phyloP scores from a whole-genome alignment of 1,284 basidiomycete genomes.

The Schizophyllum amplum region DNA sequence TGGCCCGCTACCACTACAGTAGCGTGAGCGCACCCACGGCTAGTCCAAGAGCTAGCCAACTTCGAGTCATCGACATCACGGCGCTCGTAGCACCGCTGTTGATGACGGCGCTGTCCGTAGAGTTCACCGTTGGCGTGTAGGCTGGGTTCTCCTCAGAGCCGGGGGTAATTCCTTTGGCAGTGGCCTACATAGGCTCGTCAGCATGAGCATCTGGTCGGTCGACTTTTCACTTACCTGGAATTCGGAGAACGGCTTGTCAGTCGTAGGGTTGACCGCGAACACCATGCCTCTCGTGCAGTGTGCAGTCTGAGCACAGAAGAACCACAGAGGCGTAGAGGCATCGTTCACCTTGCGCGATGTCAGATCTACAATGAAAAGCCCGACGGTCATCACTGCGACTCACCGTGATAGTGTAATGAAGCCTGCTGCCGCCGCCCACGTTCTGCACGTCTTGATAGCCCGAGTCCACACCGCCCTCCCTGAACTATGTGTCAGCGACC shows the following conservation, averaged over 20 bases:
- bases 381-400: background rate
- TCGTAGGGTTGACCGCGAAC: constrained; percentile 41
- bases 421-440: constrained; percentile 26
- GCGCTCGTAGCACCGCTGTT: background rate
- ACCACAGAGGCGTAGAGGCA: constrained; percentile 35
- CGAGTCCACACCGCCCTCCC: constrained; percentile 33
- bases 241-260: constrained; percentile 32
- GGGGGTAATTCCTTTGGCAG: background rate
- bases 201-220: too few relatives aligned
- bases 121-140: background rate
- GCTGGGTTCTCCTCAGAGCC: background rate
- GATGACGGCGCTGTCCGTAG: background rate
- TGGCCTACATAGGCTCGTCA: background rate
- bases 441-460: constrained; percentile 30
- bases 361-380: background rate
- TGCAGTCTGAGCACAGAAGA: constrained; percentile 38
- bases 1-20: background rate
- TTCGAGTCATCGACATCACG: background rate
- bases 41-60: background rate
- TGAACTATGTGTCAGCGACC: constrained; percentile 1
- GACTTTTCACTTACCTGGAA: constrained; percentile 28
- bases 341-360: background rate
- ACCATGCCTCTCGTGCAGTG: constrained; percentile 43
- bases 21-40: background rate
- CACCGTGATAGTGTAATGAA: constrained; percentile 26